Evolutionary conservation across 2,329 filamentous ascomycete genomes (phyloP).

Genomic region (Bipolaris victoriae): DNA sequence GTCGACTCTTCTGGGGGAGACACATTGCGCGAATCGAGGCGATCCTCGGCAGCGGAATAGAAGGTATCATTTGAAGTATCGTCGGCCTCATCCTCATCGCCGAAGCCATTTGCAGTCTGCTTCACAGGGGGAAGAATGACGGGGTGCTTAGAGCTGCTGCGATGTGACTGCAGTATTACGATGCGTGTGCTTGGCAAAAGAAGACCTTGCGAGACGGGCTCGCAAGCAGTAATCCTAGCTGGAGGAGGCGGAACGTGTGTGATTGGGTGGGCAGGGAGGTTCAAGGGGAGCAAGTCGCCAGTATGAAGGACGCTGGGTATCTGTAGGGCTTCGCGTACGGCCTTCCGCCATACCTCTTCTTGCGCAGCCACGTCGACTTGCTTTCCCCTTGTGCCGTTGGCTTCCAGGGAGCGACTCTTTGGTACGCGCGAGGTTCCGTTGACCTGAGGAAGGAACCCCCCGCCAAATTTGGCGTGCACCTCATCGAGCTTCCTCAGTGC

Average conservation of each 20-base stretch:
- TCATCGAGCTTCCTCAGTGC: constrained; percentile 80
- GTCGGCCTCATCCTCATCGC: constrained; percentile 75
- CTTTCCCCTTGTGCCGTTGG: constrained; percentile 47
- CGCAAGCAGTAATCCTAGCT: constrained; percentile 88
- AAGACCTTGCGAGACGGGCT: constrained; percentile 89
- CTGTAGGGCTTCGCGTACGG: constrained; percentile 74
- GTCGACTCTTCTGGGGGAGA: constrained; percentile 51
- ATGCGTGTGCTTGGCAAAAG: constrained; percentile 80
- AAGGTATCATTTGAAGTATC: constrained; percentile 91
- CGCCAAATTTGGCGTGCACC: constrained; percentile 81
- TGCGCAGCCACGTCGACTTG: constrained; percentile 34
- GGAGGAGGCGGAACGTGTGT: constrained; percentile 84
- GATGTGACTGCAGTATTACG: constrained; percentile 71
- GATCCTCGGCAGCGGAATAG: constrained; percentile 87
- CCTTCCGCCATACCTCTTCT: constrained; percentile 46
- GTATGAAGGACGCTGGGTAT: constrained; percentile 78
- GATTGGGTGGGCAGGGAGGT: constrained; percentile 78
- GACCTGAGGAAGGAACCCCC: constrained; percentile 56
- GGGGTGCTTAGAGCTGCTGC: constrained; percentile 58
- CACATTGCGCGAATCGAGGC: constrained; percentile 46
- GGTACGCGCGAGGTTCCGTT: constrained; percentile 43
- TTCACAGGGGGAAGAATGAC: constrained; percentile 50
- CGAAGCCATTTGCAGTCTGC: constrained; percentile 63
- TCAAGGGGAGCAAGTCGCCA: constrained; percentile 81
- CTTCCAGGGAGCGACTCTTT: constrained; percentile 39